Percentiles rank a stretch among this genome's conserved stretches.
These are phyloP conservation scores for Excoecaria agallocha DNA, from an alignment of 345 rosid species.

Conservation along the genomic window DNA sequence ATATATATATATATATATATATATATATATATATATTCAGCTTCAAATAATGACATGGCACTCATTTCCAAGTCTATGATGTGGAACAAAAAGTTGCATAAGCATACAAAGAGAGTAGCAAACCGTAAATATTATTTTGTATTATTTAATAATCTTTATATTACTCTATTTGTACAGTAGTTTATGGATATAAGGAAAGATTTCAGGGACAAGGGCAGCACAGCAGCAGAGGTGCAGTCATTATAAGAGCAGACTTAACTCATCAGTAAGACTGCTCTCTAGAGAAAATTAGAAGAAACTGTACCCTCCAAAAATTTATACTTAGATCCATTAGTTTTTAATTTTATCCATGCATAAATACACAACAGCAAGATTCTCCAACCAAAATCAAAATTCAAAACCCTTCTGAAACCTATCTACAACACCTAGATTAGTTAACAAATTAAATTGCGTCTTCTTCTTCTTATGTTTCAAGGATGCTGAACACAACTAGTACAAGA, in stretches of 20 bases:
- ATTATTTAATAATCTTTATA: conserved; percentile 2
- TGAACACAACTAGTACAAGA: conserved; percentile 32
- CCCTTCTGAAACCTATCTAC: not conserved
- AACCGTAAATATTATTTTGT: not conserved
- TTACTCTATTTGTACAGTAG: conserved; percentile 14
- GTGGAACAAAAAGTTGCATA: not conserved
- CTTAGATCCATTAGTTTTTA: conserved; percentile 8
- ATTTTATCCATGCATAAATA: conserved; percentile 15
- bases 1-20: no score
- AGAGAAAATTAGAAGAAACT: not conserved
- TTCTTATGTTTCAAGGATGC: conserved; percentile 23
- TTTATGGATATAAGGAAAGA: conserved; percentile 34
- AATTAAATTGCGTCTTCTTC: not conserved
- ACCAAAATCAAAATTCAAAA: not conserved
- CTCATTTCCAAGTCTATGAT: conserved; percentile 9
- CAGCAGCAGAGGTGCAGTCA: conserved; percentile 39
- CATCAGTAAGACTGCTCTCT: conserved; percentile 13
- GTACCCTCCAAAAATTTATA: not conserved
- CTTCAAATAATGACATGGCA: conserved; percentile 12
- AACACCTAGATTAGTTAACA: not conserved
- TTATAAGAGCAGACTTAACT: conserved; percentile 24
- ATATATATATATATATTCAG: not conserved
- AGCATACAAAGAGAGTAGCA: not conserved
- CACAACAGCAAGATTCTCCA: conserved; percentile 31
- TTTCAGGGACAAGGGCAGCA: conserved; percentile 40